Evolutionary conservation across 495 filamentous ascomycete genomes (phyloP), one percentile per base, ranked within the genome.

Genomic region (Tetracladium marchalianum): DNA sequence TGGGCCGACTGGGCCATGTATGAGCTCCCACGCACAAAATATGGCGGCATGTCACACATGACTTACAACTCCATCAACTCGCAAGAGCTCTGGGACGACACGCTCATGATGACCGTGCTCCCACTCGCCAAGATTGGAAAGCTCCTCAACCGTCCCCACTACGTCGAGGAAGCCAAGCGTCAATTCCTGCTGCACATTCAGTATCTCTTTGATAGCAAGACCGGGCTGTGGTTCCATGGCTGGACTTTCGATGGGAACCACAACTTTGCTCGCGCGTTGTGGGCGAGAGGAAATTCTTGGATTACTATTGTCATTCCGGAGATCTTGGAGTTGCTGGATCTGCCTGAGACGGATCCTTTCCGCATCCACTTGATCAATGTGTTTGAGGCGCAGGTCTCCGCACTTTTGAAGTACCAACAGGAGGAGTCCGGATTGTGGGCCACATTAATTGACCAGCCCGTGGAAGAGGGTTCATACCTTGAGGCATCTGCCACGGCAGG

Each of bases 1-100:
- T 87, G 83, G 83, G 83, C 69, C 3, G 81, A 86, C 50, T 87
- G 83, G 83, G 80, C 78, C 0, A 85, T 84, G 71, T 67, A 85
- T 56, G 81, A 81, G 41, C 69, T 86, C 1, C 72, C 73, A 22
- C 72, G 83, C 19, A 86, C 83, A 4, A 72, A 70, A 13, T 77
- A 76, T 57, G 81, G 81, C 32, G 83, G 83, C 44, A 82, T 86
- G 77, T 81, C 85, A 49, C 83, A 87, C 50, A 68, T 77, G 47
- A 87, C 83, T 11, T 85, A 84, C 41, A 55, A 80, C 31, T 68
- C 73, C 0, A 67, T 71, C 31, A 83, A 87, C 60, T 66, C 73
- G 22, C 69, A 83, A 55, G 79, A 87, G 59, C 65, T 86, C 39
- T 87, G 83, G 83, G 83, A 85, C 46, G 83, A 87, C 52, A 82